Conservation (phyloP, 2,329 filamentous ascomycete species). For the Akanthomyces lecanii region DNA sequence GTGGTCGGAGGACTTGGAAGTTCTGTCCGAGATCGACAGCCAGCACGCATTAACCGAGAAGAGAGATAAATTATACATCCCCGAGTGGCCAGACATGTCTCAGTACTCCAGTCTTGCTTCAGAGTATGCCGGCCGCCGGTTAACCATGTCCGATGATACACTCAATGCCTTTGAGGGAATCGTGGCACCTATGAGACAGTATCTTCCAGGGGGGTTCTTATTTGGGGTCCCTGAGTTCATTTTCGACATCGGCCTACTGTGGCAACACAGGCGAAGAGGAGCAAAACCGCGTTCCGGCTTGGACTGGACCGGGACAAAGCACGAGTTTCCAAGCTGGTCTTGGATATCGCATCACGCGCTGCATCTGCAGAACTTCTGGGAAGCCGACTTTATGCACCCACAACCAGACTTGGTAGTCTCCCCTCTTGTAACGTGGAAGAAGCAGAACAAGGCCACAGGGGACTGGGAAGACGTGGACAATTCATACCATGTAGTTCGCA, state of each 20-base stretch:
- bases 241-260: constrained; percentile 13
- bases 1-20: constrained; percentile 15
- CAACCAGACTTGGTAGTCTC: neutral
- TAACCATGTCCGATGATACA: constrained; percentile 12
- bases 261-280: constrained; percentile 13
- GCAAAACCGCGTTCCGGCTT: constrained; percentile 3
- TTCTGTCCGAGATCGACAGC: constrained; percentile 3
- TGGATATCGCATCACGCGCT: constrained; percentile 16
- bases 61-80: neutral
- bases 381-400: constrained; percentile 12
- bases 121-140: constrained; percentile 5
- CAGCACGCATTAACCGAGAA: neutral
- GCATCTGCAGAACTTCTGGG: constrained; percentile 12
- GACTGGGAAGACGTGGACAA: constrained; percentile 15
- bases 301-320: neutral
- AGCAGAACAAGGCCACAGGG: constrained; percentile 10
- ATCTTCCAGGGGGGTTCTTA: neutral
- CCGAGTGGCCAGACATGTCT: constrained; percentile 6
- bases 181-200: constrained; percentile 15
- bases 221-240: constrained; percentile 13
- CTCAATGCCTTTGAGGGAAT: constrained; percentile 16
- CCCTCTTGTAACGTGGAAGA: constrained; percentile 13
- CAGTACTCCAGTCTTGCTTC: constrained; percentile 8
- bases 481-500: constrained; percentile 16
- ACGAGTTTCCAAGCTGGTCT: constrained; percentile 15